Evolutionary conservation across 129 eudicot genomes (phyloP).

Genomic region (Flaveria robusta): DNA sequence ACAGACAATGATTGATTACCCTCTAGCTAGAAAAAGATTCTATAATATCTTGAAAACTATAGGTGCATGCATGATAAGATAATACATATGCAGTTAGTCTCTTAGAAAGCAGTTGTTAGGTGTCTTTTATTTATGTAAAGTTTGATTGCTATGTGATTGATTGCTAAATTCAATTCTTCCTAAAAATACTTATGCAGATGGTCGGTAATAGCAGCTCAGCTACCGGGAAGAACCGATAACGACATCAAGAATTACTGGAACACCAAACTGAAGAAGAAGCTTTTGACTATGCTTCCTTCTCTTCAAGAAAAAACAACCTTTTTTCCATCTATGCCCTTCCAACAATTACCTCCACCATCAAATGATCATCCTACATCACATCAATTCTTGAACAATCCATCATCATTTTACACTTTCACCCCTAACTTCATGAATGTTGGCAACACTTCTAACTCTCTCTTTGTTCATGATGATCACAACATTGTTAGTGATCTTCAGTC

Average conservation of each 20-base stretch:
- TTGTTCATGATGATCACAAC: slow-evolving; percentile 23
- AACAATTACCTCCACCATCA: slow-evolving; percentile 25
- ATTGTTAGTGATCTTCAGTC: slow-evolving; percentile 12
- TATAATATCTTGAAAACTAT: slow-evolving; percentile 22
- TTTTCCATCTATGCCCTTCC: slow-evolving; percentile 36
- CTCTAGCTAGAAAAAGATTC: slow-evolving; percentile 15
- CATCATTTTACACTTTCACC: slow-evolving; percentile 29
- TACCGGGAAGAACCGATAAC: slow-evolving; percentile 87
- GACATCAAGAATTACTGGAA: slow-evolving; percentile 91
- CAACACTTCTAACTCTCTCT: slow-evolving; percentile 23
- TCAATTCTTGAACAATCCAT: slow-evolving; percentile 26
- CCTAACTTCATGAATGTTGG: slow-evolving; percentile 36
- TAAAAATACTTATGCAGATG: slow-evolving; percentile 50
- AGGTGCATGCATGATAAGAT: slow-evolving; percentile 38
- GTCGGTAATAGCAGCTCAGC: slow-evolving; percentile 74
- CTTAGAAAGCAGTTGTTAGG: slow-evolving; percentile 3
- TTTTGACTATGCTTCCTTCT: slow-evolving; percentile 35
- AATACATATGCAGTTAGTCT: neutral
- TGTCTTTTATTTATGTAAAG: slow-evolving; percentile 13
- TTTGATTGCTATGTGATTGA: neutral
- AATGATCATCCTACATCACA: slow-evolving; percentile 29
- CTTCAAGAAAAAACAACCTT: slow-evolving; percentile 31
- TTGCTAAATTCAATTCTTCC: neutral
- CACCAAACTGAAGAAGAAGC: slow-evolving; percentile 74
- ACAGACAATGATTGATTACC: slow-evolving; percentile 24